phyloP scores from a whole-genome alignment of 768 basidiomycete species.

The Suillus spraguei region DNA sequence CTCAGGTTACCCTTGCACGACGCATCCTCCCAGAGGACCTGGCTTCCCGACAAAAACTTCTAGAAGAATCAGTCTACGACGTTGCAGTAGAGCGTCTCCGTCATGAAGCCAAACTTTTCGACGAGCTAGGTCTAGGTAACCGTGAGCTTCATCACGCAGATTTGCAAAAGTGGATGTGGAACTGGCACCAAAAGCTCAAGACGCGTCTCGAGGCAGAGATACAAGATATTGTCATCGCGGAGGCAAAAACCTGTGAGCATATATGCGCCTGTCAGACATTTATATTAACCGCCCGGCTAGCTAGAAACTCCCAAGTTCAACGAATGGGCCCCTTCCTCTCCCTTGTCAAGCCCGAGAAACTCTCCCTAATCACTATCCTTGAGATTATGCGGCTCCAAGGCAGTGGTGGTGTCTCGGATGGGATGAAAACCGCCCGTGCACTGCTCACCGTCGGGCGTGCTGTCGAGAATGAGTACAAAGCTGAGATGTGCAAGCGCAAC shows the following conservation, averaged over 20 bases:
- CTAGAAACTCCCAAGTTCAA: conserved; percentile 11
- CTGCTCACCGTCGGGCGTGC: conserved; percentile 79
- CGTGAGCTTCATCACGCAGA: conserved; percentile 47
- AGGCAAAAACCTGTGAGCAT: conserved; percentile 31
- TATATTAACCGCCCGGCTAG: neutral
- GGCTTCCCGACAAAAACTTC: conserved; percentile 73
- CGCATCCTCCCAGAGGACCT: conserved; percentile 66
- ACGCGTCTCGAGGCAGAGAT: conserved; percentile 54
- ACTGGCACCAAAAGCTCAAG: conserved; percentile 73
- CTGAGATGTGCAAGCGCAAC: conserved; percentile 71
- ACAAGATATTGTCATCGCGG: conserved; percentile 41
- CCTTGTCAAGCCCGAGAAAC: conserved; percentile 72
- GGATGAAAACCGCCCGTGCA: conserved; percentile 89
- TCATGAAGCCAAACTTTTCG: conserved; percentile 61
- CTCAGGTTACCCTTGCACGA: conserved; percentile 62
- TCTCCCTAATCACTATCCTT: conserved; percentile 87
- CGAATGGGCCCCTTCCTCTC: conserved; percentile 70
- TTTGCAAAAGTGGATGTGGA: conserved; percentile 83
- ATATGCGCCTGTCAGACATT: neutral
- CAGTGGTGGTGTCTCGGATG: conserved; percentile 73
- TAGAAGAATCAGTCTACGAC: conserved; percentile 87
- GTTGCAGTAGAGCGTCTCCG: conserved; percentile 73
- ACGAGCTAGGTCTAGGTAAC: conserved; percentile 56
- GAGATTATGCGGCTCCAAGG: conserved; percentile 85
- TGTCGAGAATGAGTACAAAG: conserved; percentile 90